Conservation (phyloP, 306 rosid species). For the Ormosia emarginata region DNA sequence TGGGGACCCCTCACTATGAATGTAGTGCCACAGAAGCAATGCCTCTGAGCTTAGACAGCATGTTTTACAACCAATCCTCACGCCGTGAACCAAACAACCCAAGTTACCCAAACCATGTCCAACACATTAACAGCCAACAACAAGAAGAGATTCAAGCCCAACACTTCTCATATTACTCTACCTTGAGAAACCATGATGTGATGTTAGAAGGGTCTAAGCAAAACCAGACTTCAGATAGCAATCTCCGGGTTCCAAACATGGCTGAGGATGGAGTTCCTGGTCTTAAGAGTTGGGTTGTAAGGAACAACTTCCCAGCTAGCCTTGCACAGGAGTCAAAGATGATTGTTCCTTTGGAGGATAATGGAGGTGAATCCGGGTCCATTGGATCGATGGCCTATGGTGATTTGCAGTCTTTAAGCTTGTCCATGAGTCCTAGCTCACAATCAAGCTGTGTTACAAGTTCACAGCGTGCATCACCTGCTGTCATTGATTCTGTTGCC, state of each 20-base stretch:
- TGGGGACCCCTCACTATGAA: slow-evolving; percentile 74
- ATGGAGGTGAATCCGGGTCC: slow-evolving; percentile 57
- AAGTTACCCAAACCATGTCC: slow-evolving; percentile 35
- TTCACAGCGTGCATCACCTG: slow-evolving; percentile 48
- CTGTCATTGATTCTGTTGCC: slow-evolving; percentile 41
- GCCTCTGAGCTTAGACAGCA: slow-evolving; percentile 67
- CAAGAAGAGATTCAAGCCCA: slow-evolving; percentile 30
- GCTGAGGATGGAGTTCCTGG: slow-evolving; percentile 33
- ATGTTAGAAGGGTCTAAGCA: slow-evolving; percentile 41
- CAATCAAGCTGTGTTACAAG: slow-evolving; percentile 79
- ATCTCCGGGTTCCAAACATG: slow-evolving; percentile 40
- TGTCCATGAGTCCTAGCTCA: slow-evolving; percentile 85
- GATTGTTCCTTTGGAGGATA: slow-evolving; percentile 44
- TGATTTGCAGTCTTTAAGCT: slow-evolving; percentile 66
- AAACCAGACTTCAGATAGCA: slow-evolving; percentile 37
- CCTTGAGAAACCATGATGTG: slow-evolving; percentile 34
- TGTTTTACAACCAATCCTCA: slow-evolving; percentile 48
- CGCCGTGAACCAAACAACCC: slow-evolving; percentile 37
- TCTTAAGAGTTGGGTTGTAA: slow-evolving; percentile 57
- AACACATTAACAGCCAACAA: slow-evolving; percentile 24
- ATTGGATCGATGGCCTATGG: slow-evolving; percentile 54
- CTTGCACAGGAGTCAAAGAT: slow-evolving; percentile 42
- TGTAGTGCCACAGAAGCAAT: slow-evolving; percentile 56
- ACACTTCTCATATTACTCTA: slow-evolving; percentile 39
- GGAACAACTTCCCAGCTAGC: slow-evolving; percentile 34